A percentile compares a stretch with the other conserved stretches of the same genome.
Conservation (phyloP, 2,329 filamentous ascomycete species). For the Decorospora gaudefroyi region DNA sequence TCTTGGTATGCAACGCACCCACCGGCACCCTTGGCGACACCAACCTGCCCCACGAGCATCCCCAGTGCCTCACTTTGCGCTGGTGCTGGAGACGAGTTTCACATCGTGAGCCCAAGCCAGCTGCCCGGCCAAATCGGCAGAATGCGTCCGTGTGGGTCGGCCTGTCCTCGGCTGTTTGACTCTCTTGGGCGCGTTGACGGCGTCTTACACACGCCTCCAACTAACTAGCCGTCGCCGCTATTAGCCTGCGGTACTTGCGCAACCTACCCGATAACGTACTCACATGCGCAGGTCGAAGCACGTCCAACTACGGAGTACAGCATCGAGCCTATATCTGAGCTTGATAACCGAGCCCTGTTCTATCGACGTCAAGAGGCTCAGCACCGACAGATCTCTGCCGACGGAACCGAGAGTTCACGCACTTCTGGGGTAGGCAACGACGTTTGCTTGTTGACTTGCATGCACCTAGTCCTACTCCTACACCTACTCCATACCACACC, state of each 20-base stretch:
- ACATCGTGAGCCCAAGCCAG: slow-evolving; percentile 6
- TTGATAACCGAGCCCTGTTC: neutral
- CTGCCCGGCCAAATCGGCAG: slow-evolving; percentile 36
- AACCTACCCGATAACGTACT: slow-evolving; percentile 2
- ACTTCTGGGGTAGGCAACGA: slow-evolving; percentile 10
- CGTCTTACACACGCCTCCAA: slow-evolving; percentile 28
- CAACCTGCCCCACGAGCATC: neutral
- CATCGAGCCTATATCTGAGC: no score
- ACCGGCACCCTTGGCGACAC: slow-evolving; percentile 1
- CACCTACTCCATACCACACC: slow-evolving; percentile 9
- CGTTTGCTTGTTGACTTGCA: no score
- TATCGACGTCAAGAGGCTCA: no score
- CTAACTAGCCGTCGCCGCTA: slow-evolving; percentile 24
- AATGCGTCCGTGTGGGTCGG: slow-evolving; percentile 30
- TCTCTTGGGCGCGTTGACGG: slow-evolving; percentile 28
- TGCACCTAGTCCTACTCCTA: slow-evolving; percentile 10
- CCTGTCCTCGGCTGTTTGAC: slow-evolving; percentile 35
- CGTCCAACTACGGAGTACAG: neutral
- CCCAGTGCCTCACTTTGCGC: slow-evolving; percentile 9
- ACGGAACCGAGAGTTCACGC: no score
- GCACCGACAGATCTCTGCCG: no score
- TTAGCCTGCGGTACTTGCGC: slow-evolving; percentile 21
- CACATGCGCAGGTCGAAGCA: neutral
- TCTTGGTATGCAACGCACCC: slow-evolving; percentile 3
- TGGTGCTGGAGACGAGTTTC: slow-evolving; percentile 11